Conservation (phyloP, 108 stramenopile species). For the Skeletonema potamos region DNA sequence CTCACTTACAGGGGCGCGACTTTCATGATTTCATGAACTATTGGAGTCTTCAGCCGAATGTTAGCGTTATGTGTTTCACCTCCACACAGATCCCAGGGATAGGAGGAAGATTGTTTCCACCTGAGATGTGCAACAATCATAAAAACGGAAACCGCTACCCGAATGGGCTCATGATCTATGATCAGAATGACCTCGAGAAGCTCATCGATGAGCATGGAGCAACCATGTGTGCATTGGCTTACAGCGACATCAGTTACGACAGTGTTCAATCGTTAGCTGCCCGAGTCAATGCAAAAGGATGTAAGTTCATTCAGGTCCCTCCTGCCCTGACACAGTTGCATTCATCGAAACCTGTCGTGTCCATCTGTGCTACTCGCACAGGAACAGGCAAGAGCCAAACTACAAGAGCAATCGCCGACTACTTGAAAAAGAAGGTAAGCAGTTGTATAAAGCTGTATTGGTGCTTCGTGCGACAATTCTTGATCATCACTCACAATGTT, state of each 20-base stretch:
- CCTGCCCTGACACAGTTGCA: conserved; percentile 39
- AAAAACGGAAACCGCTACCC: conserved; percentile 50
- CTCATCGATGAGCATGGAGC: conserved; percentile 45
- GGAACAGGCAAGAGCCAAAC: conserved; percentile 50
- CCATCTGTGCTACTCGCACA: conserved; percentile 52
- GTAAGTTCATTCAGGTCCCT: conserved; percentile 53
- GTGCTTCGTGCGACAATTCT: too few species aligned
- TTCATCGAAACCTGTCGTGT: conserved; percentile 46
- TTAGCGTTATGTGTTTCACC: conserved; percentile 12
- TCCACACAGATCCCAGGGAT: conserved; percentile 41
- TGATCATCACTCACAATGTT: too few species aligned
- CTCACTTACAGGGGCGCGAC: conserved; percentile 6
- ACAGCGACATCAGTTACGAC: conserved; percentile 39
- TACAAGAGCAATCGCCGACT: conserved; percentile 42
- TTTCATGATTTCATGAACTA: conserved; percentile 35
- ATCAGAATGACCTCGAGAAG: conserved; percentile 39
- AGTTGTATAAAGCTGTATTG: too few species aligned
- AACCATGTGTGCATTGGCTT: conserved; percentile 43
- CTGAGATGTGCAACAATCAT: conserved; percentile 52
- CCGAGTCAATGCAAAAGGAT: conserved; percentile 47
- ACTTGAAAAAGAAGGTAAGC: conserved; percentile 30
- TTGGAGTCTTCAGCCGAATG: conserved; percentile 29
- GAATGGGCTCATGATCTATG: conserved; percentile 46
- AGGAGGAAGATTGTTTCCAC: conserved; percentile 36
- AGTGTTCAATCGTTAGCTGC: conserved; percentile 49